These are phyloP conservation scores for Chrysoporthe cubensis DNA, from an alignment of 2,329 filamentous ascomycete genomes.

Conservation along the genomic window DNA sequence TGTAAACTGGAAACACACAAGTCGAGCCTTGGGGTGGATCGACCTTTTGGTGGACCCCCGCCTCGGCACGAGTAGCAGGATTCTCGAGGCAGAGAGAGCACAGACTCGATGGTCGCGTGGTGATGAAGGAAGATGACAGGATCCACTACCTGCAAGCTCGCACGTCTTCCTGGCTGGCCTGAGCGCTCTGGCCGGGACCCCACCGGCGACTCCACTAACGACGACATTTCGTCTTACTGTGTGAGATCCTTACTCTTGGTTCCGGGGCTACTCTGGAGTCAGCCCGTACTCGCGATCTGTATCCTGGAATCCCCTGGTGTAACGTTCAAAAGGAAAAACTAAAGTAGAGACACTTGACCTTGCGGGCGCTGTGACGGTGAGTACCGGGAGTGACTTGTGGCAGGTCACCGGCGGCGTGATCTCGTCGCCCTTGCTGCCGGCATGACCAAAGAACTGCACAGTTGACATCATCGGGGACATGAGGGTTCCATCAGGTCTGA, in stretches of 20 bases:
- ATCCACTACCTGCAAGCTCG: slow-evolving; percentile 13
- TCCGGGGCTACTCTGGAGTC: neutral
- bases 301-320: neutral
- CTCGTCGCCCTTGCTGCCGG: slow-evolving; percentile 15
- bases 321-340: neutral
- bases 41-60: neutral
- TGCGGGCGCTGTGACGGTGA: too few relatives aligned
- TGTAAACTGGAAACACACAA: neutral
- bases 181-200: neutral
- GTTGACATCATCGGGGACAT: slow-evolving; percentile 25
- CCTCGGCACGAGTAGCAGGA: neutral
- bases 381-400: neutral
- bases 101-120: slow-evolving; percentile 11
- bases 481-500: slow-evolving; percentile 7
- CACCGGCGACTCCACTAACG: neutral
- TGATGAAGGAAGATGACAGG: slow-evolving; percentile 14
- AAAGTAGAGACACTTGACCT: neutral
- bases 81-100: neutral
- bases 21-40: neutral
- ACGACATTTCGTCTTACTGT: slow-evolving; percentile 2
- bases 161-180: slow-evolving; percentile 11
- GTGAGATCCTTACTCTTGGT: neutral
- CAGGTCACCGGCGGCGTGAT: neutral
- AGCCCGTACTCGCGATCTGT: slow-evolving; percentile 5
- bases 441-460: slow-evolving; percentile 27